Conservation (phyloP, 1,139 yeast species). For the Suhomyces taliae region DNA sequence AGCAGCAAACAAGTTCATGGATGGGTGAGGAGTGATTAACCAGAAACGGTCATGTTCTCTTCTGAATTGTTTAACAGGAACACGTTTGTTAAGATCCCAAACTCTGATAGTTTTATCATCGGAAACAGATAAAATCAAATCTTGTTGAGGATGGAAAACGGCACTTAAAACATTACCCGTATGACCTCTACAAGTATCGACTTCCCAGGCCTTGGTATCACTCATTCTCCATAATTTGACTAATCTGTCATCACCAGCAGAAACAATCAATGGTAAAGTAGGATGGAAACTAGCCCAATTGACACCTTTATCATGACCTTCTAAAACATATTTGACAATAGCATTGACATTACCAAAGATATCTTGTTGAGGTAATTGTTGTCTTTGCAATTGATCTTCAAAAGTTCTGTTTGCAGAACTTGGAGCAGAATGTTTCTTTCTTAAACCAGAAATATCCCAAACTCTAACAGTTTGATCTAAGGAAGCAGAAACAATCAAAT, state of each 20-base stretch:
- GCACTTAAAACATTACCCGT: slow-evolving; percentile 89
- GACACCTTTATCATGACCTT: slow-evolving; percentile 98
- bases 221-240: slow-evolving; percentile 98
- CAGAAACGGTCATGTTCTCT: slow-evolving; percentile 95
- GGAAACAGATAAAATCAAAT: slow-evolving; percentile 86
- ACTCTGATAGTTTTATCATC: slow-evolving; percentile 97
- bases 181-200: slow-evolving; percentile 97
- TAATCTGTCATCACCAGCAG: slow-evolving; percentile 95
- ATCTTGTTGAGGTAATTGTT: slow-evolving; percentile 79
- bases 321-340: slow-evolving; percentile 90
- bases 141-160: slow-evolving; percentile 91
- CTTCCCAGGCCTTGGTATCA: slow-evolving; percentile 98
- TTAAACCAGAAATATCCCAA: slow-evolving; percentile 95
- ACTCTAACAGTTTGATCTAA: slow-evolving; percentile 98
- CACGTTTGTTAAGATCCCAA: slow-evolving; percentile 94
- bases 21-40: slow-evolving; percentile 87
- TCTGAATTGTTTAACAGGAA: slow-evolving; percentile 91
- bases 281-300: slow-evolving; percentile 99
- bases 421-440: slow-evolving; percentile 95
- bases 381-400: slow-evolving; percentile 79
- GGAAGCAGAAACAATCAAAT: slow-evolving; percentile 91
- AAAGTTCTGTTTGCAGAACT: slow-evolving; percentile 51
- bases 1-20: slow-evolving; percentile 88
- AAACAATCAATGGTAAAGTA: slow-evolving; percentile 88
- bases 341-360: slow-evolving; percentile 94